Conservation (phyloP, 1,284 basidiomycete genomes). For the Heliocybe sulcata region DNA sequence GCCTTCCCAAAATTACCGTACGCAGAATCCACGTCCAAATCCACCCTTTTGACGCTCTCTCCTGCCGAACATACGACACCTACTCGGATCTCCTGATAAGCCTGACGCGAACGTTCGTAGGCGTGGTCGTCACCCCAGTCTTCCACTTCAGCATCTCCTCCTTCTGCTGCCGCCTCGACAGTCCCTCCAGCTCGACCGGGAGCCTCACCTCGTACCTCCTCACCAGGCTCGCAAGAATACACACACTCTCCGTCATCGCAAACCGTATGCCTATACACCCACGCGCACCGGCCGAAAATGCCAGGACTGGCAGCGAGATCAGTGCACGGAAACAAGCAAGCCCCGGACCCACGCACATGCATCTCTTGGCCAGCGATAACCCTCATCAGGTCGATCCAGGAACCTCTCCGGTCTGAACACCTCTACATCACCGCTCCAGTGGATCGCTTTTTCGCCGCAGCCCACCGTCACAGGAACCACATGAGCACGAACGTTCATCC, state of each 20-base stretch:
- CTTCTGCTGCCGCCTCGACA: not conserved
- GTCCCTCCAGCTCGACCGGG: conserved; percentile 22
- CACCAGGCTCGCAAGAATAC: conserved; percentile 27
- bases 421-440: conserved; percentile 35
- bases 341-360: conserved; percentile 15
- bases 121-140: conserved; percentile 2
- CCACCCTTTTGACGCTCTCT: too few species aligned
- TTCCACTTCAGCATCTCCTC: not conserved
- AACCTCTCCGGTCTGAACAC: conserved; percentile 40
- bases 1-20: too few species aligned
- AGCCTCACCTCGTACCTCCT: conserved; percentile 22
- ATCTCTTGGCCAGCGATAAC: conserved; percentile 29
- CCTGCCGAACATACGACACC: not conserved
- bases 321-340: not conserved
- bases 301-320: conserved; percentile 19
- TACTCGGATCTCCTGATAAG: conserved; percentile 1
- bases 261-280: conserved; percentile 37
- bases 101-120: conserved; percentile 3
- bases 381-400: conserved; percentile 27
- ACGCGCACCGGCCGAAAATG: conserved; percentile 35
- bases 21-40: too few species aligned
- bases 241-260: conserved; percentile 25
- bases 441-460: conserved; percentile 19
- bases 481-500: not conserved
- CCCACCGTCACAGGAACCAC: not conserved